Evolutionary conservation across 805 yeast species (phyloP).

Genomic region (Pichia eremophila): DNA sequence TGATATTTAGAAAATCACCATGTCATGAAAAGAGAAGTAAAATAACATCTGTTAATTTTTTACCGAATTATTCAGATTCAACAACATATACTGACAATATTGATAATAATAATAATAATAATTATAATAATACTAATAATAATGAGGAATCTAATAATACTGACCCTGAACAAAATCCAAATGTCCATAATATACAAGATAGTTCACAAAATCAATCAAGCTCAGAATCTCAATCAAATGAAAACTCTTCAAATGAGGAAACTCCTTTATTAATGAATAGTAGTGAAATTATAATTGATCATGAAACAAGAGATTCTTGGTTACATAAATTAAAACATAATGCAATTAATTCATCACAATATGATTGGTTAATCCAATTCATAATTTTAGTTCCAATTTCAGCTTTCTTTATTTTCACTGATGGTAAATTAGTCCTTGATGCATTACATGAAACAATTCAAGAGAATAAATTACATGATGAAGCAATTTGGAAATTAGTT

Average conservation of each 20-base stretch:
- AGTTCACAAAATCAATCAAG: constrained; percentile 1
- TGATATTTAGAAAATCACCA: constrained; percentile 1
- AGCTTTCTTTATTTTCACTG: constrained; percentile 42
- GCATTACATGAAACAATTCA: constrained; percentile 65
- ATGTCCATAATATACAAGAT: constrained; percentile 4
- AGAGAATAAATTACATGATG: constrained; percentile 44
- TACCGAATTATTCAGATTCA: background rate
- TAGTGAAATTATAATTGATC: constrained; percentile 18
- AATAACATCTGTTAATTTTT: background rate
- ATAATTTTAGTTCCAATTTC: constrained; percentile 58
- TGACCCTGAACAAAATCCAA: background rate
- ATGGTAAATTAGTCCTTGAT: constrained; percentile 48
- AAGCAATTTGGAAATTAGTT: constrained; percentile 28
- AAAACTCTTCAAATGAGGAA: background rate
- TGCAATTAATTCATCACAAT: constrained; percentile 40
- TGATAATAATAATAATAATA: too few relatives aligned
- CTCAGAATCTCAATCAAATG: background rate
- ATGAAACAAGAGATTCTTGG: constrained; percentile 20
- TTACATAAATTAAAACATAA: constrained; percentile 20
- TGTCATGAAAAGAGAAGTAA: background rate
- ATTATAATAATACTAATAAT: too few relatives aligned
- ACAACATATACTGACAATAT: too few relatives aligned
- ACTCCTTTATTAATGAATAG: constrained; percentile 9
- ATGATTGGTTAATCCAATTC: constrained; percentile 79
- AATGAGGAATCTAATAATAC: background rate